Percentiles rank a stretch among this genome's conserved stretches.
Conservation (phyloP, 1,284 basidiomycete genomes). For the Puccinia polysora region DNA sequence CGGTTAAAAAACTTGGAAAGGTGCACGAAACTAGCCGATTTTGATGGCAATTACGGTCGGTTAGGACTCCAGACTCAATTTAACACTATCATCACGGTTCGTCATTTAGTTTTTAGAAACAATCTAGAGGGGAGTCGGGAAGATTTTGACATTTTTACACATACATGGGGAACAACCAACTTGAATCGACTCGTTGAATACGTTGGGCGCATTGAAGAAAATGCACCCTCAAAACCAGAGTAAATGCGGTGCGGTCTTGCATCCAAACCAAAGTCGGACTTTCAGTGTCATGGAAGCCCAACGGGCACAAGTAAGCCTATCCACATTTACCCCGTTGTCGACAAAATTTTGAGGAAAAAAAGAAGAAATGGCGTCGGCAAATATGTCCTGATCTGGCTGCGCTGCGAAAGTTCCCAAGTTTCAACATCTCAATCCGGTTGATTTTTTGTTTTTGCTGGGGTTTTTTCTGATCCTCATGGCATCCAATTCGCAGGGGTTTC, state of each 20-base stretch:
- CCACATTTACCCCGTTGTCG: neutral
- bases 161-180: neutral
- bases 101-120: neutral
- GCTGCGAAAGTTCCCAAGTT: too few species aligned
- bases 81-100: slow-evolving; percentile 22
- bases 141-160: neutral
- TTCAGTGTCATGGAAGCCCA: slow-evolving; percentile 23
- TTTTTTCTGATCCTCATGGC: neutral
- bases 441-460: neutral
- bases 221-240: slow-evolving; percentile 34
- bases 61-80: slow-evolving; percentile 1
- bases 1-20: neutral
- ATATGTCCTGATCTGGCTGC: neutral
- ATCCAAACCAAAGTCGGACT: slow-evolving; percentile 22
- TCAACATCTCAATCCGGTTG: too few species aligned
- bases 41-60: slow-evolving; percentile 29
- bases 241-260: slow-evolving; percentile 21
- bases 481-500: slow-evolving; percentile 14
- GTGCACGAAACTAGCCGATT: neutral
- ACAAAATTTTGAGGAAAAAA: neutral
- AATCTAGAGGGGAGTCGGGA: neutral
- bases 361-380: neutral
- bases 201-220: neutral
- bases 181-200: neutral
- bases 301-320: slow-evolving; percentile 15